Evolutionary conservation across 257 asterid species (phyloP).

Genomic region (Gynochthodes officinalis): DNA sequence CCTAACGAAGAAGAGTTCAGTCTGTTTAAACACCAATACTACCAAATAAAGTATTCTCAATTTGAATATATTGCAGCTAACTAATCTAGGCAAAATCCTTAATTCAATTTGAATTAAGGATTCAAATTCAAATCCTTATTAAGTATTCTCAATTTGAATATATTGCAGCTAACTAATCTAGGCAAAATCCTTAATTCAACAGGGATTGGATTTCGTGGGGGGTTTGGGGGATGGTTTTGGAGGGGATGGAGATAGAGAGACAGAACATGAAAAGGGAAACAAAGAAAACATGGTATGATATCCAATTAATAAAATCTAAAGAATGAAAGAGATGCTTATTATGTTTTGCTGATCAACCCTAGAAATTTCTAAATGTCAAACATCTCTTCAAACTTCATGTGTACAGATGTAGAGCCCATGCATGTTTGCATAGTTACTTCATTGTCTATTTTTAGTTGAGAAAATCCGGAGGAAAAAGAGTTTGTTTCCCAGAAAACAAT

Average conservation of each 20-base stretch:
- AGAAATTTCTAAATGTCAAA: neutral
- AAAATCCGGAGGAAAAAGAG: neutral
- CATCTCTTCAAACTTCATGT: too few relatives aligned
- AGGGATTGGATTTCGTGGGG: too few relatives aligned
- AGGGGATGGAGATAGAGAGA: neutral
- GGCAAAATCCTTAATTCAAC: neutral
- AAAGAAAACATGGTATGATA: neutral
- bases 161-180: neutral
- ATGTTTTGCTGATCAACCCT: neutral
- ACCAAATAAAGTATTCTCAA: neutral
- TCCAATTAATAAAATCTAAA: neutral
- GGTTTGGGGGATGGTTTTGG: too few relatives aligned
- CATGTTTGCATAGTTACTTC: too few relatives aligned
- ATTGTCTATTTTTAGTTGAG: neutral
- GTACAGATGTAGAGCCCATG: too few relatives aligned
- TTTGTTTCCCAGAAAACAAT: neutral
- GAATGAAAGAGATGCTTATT: neutral
- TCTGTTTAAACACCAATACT: neutral
- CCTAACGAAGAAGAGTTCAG: neutral
- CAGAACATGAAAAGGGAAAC: neutral
- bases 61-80: neutral
- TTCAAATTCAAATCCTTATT: too few relatives aligned
- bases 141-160: neutral
- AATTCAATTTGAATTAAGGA: neutral
- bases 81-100: neutral